These are phyloP conservation scores for Kokia cookei DNA, from an alignment of 441 rosid species.

Conservation along the genomic window DNA sequence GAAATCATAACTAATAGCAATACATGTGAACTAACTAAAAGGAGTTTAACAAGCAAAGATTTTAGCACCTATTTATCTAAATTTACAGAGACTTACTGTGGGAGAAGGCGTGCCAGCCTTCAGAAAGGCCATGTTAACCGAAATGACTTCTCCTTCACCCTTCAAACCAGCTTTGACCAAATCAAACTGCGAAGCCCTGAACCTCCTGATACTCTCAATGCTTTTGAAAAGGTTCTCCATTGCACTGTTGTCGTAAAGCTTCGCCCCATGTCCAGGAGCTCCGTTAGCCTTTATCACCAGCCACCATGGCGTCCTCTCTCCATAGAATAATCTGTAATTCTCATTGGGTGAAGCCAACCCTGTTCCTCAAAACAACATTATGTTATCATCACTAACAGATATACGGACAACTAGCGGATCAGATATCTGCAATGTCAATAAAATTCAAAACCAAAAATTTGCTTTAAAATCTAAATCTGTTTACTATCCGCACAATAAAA, in stretches of 20 bases:
- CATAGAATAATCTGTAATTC: slow-evolving; percentile 64
- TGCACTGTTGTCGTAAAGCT: slow-evolving; percentile 85
- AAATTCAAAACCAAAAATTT: too few relatives aligned
- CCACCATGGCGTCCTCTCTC: slow-evolving; percentile 88
- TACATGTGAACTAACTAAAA: not conserved
- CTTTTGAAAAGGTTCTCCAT: slow-evolving; percentile 88
- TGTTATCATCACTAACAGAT: not conserved
- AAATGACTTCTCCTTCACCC: slow-evolving; percentile 84
- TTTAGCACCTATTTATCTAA: not conserved
- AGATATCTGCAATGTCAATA: too few relatives aligned
- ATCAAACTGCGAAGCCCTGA: slow-evolving; percentile 91
- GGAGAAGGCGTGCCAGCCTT: slow-evolving; percentile 97
- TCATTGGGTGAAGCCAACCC: slow-evolving; percentile 74
- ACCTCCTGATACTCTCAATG: slow-evolving; percentile 75
- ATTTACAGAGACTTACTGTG: slow-evolving; percentile 42
- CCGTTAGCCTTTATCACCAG: slow-evolving; percentile 81
- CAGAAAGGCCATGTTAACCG: slow-evolving; percentile 74
- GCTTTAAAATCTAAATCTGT: too few relatives aligned
- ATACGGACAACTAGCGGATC: not conserved
- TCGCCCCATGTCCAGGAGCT: slow-evolving; percentile 94
- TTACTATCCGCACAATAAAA: not conserved
- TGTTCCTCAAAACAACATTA: slow-evolving; percentile 15
- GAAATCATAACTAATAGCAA: not conserved
- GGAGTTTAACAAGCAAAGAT: not conserved
- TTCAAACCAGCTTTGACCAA: slow-evolving; percentile 72